Evolutionary conservation across 2,329 filamentous ascomycete genomes (phyloP), one percentile per base, ranked within the genome.

Genomic region (Aaosphaeria arxii): DNA sequence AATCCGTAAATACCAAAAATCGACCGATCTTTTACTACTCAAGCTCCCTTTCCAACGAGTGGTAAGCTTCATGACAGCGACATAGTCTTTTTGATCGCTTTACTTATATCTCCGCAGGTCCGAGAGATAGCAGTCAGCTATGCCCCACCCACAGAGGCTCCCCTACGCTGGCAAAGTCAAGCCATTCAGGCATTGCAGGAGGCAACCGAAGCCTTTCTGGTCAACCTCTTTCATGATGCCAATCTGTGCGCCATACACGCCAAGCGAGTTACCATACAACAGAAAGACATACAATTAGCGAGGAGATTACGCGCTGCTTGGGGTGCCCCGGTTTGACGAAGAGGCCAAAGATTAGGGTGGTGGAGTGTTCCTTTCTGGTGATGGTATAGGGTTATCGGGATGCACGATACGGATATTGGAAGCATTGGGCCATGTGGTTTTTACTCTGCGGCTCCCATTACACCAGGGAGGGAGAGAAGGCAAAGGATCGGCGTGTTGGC

Each of bases 221-320:
- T 97, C 76, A 95, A 91, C 40, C 87, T 97, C 58, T 97, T 97
- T 67, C 91, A 97, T 77, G 92, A 97, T 73, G 96, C 92, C 78
- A 97, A 97, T 81, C 80, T 96, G 45, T 97, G 92, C 79, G 92
- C 94, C 70, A 96, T 97, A 75, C 94, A 97, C 79, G 92, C 94
- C 77, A 97, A 97, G 86, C 91, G 94, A 80, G 94, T 97, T 71
- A 97, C 92, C 70, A 97, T 97, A 77, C 92, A 92, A 77, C 86
- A 86, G 71, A 96, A 96, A 83, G 92, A 96, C 67, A 96, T 97
- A 72, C 92, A 97, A 79, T 85, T 97, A 44, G 91, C 92, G 68
- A 88, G 94, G 63, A 89, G 94, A 69, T 89, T 99, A 71, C 89
- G 94, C 69, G 94, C 94, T 61, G 91, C 71, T 6, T 77, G 73